These are phyloP conservation scores for Groenewaldozyma tartarivorans DNA, from an alignment of 805 yeast species.

Conservation along the genomic window DNA sequence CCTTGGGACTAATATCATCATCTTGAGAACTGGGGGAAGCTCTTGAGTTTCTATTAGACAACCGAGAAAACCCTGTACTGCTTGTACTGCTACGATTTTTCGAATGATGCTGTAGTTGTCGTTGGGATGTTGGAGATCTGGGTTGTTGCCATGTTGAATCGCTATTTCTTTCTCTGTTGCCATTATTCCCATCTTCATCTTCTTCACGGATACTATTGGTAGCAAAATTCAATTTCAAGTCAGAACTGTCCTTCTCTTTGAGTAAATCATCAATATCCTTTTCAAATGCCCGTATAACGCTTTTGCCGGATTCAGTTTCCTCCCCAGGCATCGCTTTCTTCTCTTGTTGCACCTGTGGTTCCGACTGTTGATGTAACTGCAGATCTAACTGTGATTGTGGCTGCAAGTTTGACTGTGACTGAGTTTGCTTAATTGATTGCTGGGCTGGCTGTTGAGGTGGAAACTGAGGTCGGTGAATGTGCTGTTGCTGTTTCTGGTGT, in stretches of 20 bases:
- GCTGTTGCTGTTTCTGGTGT: too few relatives aligned
- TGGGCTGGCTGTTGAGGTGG: too few relatives aligned
- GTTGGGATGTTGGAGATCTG: background rate
- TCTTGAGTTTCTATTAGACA: background rate
- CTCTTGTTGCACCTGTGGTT: too few relatives aligned
- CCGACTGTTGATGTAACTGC: too few relatives aligned
- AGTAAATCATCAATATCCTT: slow-evolving; percentile 9
- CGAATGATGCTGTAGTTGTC: background rate
- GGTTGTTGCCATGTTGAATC: background rate
- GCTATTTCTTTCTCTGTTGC: too few relatives aligned
- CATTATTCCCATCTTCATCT: background rate
- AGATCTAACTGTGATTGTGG: too few relatives aligned
- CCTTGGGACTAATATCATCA: background rate
- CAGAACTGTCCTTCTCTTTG: slow-evolving; percentile 1
- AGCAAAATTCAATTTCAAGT: slow-evolving; percentile 2
- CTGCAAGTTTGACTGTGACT: too few relatives aligned
- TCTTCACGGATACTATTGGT: slow-evolving; percentile 3
- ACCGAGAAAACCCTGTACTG: background rate
- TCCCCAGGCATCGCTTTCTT: too few relatives aligned
- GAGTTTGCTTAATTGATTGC: too few relatives aligned
- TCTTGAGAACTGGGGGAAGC: background rate
- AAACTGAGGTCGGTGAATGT: too few relatives aligned
- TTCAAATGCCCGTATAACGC: slow-evolving; percentile 10
- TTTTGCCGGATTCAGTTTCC: background rate
- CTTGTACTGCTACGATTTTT: background rate